Evolutionary conservation across 495 filamentous ascomycete genomes (phyloP), one percentile per base, ranked within the genome.

Genomic region (Articulospora tetracladia): DNA sequence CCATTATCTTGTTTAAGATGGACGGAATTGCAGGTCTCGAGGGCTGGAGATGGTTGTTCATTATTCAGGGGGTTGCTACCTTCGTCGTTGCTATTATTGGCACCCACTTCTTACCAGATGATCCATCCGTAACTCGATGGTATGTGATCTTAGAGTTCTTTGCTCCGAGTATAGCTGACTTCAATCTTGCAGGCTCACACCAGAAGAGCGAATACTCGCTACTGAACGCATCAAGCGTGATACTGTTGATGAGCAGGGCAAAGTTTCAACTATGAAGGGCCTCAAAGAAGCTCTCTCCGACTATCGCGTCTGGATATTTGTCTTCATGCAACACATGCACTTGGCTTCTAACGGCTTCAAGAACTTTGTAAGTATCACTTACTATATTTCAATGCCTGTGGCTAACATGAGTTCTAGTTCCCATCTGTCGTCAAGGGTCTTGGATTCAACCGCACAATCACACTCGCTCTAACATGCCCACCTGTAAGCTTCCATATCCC

Each of bases 51-150:
- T 73, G 70, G 70, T 67, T 68, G 11, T 68, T 88, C 68, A 86
- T 89, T 56, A 73, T 88, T n/a, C 77, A 85, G 51, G 86, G 88
- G 51, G 81, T 86, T n/a, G 76, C 80, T 15, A 76, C 83, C 10
- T 47, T 89, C 2, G 19, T 85, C 23, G 77, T 90, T 13, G 85
- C 76, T 3, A 54, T 75, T 6, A 59, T 75, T 1, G 74, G 72
- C 53, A 69, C 72, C 51, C 71, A 69, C 20, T 61, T 77, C 41
- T 72, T 81, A 53, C 77, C 77, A 12, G 70, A 74, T 32, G 48
- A 47, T n/a, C 47, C 47, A 25, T n/a, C 17, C 25, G 17, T n/a
- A 4, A 50, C 47, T 50, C 6, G 20, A 47, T 47, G 41, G 41
- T 47, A 47, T n/a, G 73, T 68, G 11, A 58, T 64, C 23, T 66